These are phyloP conservation scores for Musa troglodytarum DNA, from an alignment of 176 grass and related monocot genomes.

Conservation along the genomic window DNA sequence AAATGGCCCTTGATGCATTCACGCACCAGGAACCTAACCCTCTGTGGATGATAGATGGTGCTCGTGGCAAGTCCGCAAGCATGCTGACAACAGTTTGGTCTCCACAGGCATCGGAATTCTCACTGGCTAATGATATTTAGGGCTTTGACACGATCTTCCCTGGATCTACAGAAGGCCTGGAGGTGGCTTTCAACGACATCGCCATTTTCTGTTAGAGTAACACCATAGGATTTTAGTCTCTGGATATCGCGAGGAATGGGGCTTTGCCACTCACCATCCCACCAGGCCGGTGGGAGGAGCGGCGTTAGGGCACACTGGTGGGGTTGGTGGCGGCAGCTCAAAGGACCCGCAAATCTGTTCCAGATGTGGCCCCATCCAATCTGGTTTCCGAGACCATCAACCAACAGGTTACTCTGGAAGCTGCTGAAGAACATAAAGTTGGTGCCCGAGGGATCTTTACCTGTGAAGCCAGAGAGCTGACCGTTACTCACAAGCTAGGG, in stretches of 20 bases:
- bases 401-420: slow-evolving; percentile 66
- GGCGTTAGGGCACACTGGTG: slow-evolving; percentile 68
- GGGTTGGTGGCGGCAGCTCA: slow-evolving; percentile 47
- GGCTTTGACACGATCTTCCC: slow-evolving; percentile 64
- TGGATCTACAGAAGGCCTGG: slow-evolving; percentile 32
- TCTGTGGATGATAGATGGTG: no score
- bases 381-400: slow-evolving; percentile 43
- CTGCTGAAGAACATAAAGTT: slow-evolving; percentile 85
- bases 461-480: slow-evolving; percentile 19
- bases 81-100: no score
- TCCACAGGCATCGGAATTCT: neutral
- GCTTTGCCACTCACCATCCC: slow-evolving; percentile 70
- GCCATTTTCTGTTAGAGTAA: slow-evolving; percentile 29
- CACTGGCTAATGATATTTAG: slow-evolving; percentile 34
- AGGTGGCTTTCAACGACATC: slow-evolving; percentile 43
- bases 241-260: slow-evolving; percentile 40
- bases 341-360: slow-evolving; percentile 63
- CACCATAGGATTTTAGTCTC: slow-evolving; percentile 47
- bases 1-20: no score
- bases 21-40: no score
- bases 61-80: no score
- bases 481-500: neutral
- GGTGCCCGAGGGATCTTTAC: slow-evolving; percentile 17
- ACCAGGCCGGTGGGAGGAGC: slow-evolving; percentile 66
- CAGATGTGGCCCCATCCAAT: slow-evolving; percentile 82